Evolutionary conservation across 2,329 filamentous ascomycete species (phyloP).

Genomic region (Ceratocystis cubensis): DNA sequence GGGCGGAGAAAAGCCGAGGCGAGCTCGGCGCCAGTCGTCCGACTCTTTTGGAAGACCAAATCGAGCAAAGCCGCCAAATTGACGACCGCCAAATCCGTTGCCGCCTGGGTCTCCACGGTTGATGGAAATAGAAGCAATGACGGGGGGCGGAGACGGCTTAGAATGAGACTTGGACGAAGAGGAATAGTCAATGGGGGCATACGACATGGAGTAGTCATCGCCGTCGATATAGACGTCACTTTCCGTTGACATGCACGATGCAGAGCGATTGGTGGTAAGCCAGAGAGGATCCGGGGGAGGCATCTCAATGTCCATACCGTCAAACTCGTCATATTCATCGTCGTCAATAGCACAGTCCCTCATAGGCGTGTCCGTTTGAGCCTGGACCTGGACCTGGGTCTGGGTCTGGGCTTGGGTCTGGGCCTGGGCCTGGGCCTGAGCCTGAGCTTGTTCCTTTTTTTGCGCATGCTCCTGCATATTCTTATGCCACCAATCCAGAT

Average conservation of each 20-base stretch:
- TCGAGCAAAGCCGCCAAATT: conserved; percentile 13
- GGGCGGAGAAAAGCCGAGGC: conserved; percentile 54
- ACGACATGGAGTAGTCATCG: conserved; percentile 28
- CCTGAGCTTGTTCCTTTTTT: conserved; percentile 40
- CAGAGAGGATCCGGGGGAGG: conserved; percentile 29
- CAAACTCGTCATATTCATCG: conserved; percentile 23
- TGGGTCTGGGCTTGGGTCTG: too few relatives aligned
- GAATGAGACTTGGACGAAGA: not conserved
- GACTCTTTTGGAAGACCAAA: conserved; percentile 10
- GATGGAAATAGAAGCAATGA: not conserved
- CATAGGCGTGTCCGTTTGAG: conserved; percentile 22
- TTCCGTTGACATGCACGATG: conserved; percentile 11
- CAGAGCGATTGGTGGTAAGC: conserved; percentile 24
- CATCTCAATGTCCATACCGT: conserved; percentile 23
- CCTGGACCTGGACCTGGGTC: conserved; percentile 27
- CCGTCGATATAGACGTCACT: conserved; percentile 15
- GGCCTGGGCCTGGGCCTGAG: not conserved
- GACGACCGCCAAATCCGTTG: conserved; percentile 1
- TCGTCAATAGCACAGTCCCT: conserved; percentile 23
- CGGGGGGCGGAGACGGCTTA: not conserved
- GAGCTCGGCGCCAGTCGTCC: conserved; percentile 27
- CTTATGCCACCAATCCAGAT: conserved; percentile 61
- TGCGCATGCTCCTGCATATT: conserved; percentile 71
- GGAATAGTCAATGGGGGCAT: conserved; percentile 25
- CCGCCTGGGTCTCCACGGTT: not conserved